Base-by-base conservation (phyloP, 108 stramenopile genomes). In the Cyclotella atomus region DNA sequence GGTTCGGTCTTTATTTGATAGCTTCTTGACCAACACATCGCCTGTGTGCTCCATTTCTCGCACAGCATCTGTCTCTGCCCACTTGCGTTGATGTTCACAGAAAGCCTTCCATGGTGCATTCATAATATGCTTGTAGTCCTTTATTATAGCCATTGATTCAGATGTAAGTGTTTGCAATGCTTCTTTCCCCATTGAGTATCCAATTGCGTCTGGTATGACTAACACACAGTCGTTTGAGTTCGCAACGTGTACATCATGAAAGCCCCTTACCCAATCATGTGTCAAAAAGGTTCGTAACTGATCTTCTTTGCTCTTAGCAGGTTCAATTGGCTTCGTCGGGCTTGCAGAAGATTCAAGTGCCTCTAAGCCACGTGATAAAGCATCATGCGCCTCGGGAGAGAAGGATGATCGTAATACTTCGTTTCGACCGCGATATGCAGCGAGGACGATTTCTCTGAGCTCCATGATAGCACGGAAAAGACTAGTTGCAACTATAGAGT, bases 41-140 rank as follows among this genome's bases (percentile, higher is more conserved):
- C 94, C 94, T 25, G 85, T 80, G 50, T 67, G 85, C 65, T 91
- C 91, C 27, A 89, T 71, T 59, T 92, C 88, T 27, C 94, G 82
- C 10, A 95, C 94, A n/a, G 87, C 85, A 28, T 85, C 87, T 0
- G 94, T 95, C 50, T 92, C 94, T 25, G 94, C 89, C 91, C 94
- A 92, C 45, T 79, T 75, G 54, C 85, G 30, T 76, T 95, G 94
- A 0, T 79, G 71, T 45, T 95, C 89, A 65, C 86, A 81, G 60
- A 89, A 95, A 16, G 77, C 67, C 53, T 81, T 83, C 68, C 92
- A 95, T 23, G 88, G 86, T 16, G 32, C 61, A 75, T 92, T 76
- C 38, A 95, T 53, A 10, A 86, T 69, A 43, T 67, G 68, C 44
- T 84, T 79, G 52, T 84, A 91, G 27, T 90, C 87, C n/a, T 72